phyloP scores from a whole-genome alignment of 192 early-diverging fungal species.

The Entophlyctis helioformis region DNA sequence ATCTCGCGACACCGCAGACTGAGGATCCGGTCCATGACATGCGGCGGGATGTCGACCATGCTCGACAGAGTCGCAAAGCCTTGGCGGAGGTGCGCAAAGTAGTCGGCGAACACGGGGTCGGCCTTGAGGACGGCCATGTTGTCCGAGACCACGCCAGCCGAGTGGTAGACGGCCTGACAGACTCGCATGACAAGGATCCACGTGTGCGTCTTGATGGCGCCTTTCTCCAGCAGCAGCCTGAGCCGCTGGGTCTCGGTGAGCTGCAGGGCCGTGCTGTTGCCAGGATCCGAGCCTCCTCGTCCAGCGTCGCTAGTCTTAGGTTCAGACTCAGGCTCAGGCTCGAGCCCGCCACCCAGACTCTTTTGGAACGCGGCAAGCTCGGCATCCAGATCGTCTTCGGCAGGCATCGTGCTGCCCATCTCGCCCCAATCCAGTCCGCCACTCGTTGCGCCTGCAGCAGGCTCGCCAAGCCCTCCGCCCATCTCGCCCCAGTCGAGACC shows the following conservation, averaged over 20 bases:
- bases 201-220: slow-evolving; percentile 38
- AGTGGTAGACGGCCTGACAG: slow-evolving; percentile 41
- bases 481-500: slow-evolving; percentile 35
- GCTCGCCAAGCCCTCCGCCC: slow-evolving; percentile 1
- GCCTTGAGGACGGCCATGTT: slow-evolving; percentile 30
- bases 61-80: slow-evolving; percentile 38
- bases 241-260: not conserved
- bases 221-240: slow-evolving; percentile 5
- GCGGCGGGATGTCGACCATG: slow-evolving; percentile 32
- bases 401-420: not conserved
- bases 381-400: slow-evolving; percentile 11
- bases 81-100: slow-evolving; percentile 26
- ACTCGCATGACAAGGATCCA: slow-evolving; percentile 47
- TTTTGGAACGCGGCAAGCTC: slow-evolving; percentile 38
- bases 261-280: slow-evolving; percentile 1
- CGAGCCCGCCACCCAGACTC: slow-evolving; percentile 9
- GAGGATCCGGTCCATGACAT: slow-evolving; percentile 33
- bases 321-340: slow-evolving; percentile 10
- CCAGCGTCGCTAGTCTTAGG: slow-evolving; percentile 4
- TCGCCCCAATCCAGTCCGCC: slow-evolving; percentile 35
- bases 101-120: slow-evolving; percentile 33
- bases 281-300: slow-evolving; percentile 9
- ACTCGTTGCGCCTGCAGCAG: not conserved
- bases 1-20: slow-evolving; percentile 26
- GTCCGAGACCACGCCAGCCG: slow-evolving; percentile 25